Evolutionary conservation across 768 basidiomycete genomes (phyloP), one percentile per base, ranked within the genome.

Genomic region (Rhodotorula babjevae): DNA sequence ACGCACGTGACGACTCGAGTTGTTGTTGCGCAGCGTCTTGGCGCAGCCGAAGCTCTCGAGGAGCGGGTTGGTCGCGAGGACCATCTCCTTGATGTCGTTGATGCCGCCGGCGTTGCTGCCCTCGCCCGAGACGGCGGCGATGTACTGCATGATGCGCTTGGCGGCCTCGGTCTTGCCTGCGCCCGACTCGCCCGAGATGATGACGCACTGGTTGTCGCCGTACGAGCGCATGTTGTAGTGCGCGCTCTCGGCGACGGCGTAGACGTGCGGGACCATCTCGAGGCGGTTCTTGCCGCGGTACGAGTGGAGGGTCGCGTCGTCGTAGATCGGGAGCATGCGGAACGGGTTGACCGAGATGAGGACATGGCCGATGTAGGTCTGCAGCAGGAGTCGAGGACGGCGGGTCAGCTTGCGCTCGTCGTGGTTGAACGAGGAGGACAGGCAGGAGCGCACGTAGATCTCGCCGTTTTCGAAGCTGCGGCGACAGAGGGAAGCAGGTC

Each of bases 221-320:
- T 99, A 96, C 42, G 93, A 92, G 75, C 93, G 94, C 96, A 99
- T 98, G 80, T 94, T 92, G 84, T 98, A 98, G 84, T 98, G 98
- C 18, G 93, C 89, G 65, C 90, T 87, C 84, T 99, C 96, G 59
- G 96, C 96, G 76, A 99, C 96, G 76, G 90, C 85, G 83, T 95
- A 99, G 62, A 99, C 96, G 83, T 99, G 96, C 3, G 96, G 96
- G 18, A 95, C 90, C 65, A 97, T 92, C 82, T 99, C 96, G 69
- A 99, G 88, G 75, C 96, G 86, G 82, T 99, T 99, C 87, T 98
- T 98, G 77, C 93, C 93, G 72, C 88, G 89, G 83, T 99, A 97
- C 73, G 85, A 87, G 76, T 86, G 86, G 49, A 98, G 84, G 27
- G 88, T 87, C 62, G 92, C 90, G 50, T 93, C 91, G n/a, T 89